Evolutionary conservation across 805 yeast genomes (phyloP), one percentile per base, ranked within the genome.

Genomic region (Jamesozyma jinghongensis): DNA sequence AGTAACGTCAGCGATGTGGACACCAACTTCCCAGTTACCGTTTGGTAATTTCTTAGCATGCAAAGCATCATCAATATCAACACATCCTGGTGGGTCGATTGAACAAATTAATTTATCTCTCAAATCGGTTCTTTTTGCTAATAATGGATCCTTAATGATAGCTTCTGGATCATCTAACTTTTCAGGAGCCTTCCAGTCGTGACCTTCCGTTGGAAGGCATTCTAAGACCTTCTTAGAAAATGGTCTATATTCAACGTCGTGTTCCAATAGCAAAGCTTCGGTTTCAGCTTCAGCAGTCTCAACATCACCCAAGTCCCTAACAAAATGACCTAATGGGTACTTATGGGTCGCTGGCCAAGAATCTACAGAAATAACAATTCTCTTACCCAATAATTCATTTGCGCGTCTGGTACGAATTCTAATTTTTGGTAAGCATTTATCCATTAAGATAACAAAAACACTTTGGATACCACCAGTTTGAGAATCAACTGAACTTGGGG

Each of bases 1-100:
- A 1, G 97, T 85, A 25, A 92, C 99, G 65, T 92, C 99, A 8
- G 99, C 99, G 67, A 92, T 92, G 58, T 92, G 99, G 25, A 92
- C 99, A 56, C 99, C 99, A 42, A 92, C 95, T 61, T 92, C 95
- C 69, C 75, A 87, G 59, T 90, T 85, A 0, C 98, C 98, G 60
- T 92, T 92, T 1, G 95, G 87, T 37, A 92, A 70, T 40, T 60
- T 59, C 47, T 73, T 68, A 0, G 97, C 97, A 58, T 92, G 99
- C 37, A 92, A 69, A 1, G 99, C 98, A 68, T 92, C 96, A 68
- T 92, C 99, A 54, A 92, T 92, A 75, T 92, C 99, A 49, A 88
- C 97, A 77, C 97, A 90, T 25, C 83, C 81, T 2, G 97, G 97
- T 8, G 99, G 99, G 70, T 92, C 99, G 52, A 92, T 92, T 19